Conservation (phyloP, 805 yeast genomes). For the Candida xiaguanensis region DNA sequence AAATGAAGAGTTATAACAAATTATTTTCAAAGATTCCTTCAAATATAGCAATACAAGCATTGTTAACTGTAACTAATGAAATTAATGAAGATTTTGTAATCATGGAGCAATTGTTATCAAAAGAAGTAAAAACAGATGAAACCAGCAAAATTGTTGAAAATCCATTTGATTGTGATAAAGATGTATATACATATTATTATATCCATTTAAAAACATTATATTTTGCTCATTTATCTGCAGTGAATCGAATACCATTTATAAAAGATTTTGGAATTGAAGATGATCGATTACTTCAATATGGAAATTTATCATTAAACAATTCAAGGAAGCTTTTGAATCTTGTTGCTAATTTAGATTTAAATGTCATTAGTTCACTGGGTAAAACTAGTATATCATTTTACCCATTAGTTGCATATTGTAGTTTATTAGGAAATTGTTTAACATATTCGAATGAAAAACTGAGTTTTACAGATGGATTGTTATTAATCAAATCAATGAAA, state of each 20-base stretch:
- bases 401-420: slow-evolving; percentile 22
- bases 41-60: slow-evolving; percentile 13
- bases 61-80: slow-evolving; percentile 10
- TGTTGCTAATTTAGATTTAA: slow-evolving; percentile 11
- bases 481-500: slow-evolving; percentile 18
- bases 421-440: slow-evolving; percentile 21
- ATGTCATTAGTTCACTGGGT: slow-evolving; percentile 14
- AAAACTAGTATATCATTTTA: slow-evolving; percentile 18
- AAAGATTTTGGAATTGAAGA: slow-evolving; percentile 12
- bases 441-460: slow-evolving; percentile 15
- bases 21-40: slow-evolving; percentile 18
- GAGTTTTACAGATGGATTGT: slow-evolving; percentile 17
- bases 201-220: slow-evolving; percentile 17
- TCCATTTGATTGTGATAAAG: slow-evolving; percentile 5
- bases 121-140: slow-evolving; percentile 16
- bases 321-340: slow-evolving; percentile 23
- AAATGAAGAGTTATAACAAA: slow-evolving; percentile 18
- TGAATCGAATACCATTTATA: slow-evolving; percentile 27
- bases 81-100: slow-evolving; percentile 20
- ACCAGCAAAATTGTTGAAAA: slow-evolving; percentile 6
- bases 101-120: slow-evolving; percentile 16
- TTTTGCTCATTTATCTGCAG: slow-evolving; percentile 22
- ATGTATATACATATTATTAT: slow-evolving; percentile 1
- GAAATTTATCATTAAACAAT: slow-evolving; percentile 23
- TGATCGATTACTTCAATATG: slow-evolving; percentile 13